phyloP scores from a whole-genome alignment of 2,329 filamentous ascomycete genomes.

The Aureobasidium subglaciale region DNA sequence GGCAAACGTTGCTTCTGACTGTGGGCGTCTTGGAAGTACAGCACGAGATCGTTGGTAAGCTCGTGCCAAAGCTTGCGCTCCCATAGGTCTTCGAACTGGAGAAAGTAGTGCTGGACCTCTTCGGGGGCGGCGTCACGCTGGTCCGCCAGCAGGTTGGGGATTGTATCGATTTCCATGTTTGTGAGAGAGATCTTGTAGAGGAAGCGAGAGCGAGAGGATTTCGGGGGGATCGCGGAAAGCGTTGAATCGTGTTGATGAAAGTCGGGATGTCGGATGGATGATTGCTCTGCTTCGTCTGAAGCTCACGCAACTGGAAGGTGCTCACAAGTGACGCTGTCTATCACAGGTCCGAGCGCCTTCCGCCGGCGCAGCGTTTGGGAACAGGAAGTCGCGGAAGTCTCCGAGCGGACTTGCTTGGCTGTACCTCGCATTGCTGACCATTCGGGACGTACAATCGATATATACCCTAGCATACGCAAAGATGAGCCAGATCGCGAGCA shows the following conservation, averaged over 20 bases:
- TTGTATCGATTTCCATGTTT: constrained; percentile 77
- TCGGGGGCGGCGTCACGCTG: constrained; percentile 83
- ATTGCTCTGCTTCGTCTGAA: background rate
- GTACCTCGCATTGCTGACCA: constrained; percentile 14
- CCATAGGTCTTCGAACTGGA: constrained; percentile 94
- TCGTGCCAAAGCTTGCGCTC: constrained; percentile 99
- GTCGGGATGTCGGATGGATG: background rate
- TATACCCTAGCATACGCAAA: background rate
- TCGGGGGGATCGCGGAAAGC: too few relatives aligned
- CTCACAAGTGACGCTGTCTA: background rate
- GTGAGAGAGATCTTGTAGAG: too few relatives aligned
- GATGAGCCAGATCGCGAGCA: constrained; percentile 15
- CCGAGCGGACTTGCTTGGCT: constrained; percentile 9
- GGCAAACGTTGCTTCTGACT: constrained; percentile 79
- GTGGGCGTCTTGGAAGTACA: constrained; percentile 77
- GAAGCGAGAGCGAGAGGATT: background rate
- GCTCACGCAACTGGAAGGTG: constrained; percentile 6
- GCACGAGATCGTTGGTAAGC: constrained; percentile 79
- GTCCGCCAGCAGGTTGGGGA: constrained; percentile 84
- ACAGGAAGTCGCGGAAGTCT: background rate
- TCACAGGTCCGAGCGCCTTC: background rate
- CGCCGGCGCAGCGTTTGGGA: background rate
- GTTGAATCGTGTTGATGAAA: background rate
- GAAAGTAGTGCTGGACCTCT: constrained; percentile 78
- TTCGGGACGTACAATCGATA: constrained; percentile 4